Base-by-base conservation (phyloP, 106 monocot species). In the Narthecium ossifragum region DNA sequence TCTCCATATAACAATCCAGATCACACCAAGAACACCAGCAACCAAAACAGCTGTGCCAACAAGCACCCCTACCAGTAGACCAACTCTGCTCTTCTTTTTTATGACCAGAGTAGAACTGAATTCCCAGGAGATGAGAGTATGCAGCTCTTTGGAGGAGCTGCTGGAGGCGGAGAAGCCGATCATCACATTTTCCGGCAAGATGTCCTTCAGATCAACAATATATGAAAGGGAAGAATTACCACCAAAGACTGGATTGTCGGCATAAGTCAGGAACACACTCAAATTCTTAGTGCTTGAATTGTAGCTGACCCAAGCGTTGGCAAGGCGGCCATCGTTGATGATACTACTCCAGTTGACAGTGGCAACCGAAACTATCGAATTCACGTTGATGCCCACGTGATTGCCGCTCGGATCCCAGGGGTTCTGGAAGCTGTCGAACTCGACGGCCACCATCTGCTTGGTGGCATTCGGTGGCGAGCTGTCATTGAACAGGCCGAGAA, bases 351-450 rank as follows among this genome's bases (percentile, higher is more conserved):
- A 50, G 2, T 0, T 20, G 15, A 15, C 14, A 7, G 21, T 18
- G 3, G 22, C 50, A 4, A 14, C 31, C 1, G 78, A 78, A 2
- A 21, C 36, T 14, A 73, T 58, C 17, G 72, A 67, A 14, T 62
- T 56, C 24, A 73, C n/a, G 33, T 73, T 51, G 51, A 78, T 68
- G 11, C 78, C 72, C 12, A 72, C n/a, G 32, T 78, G 73, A 14
- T 63, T 34, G 28, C 10, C 60, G 26, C 20, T 1, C 0, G 72
- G 49, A 28, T 78, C 73, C 46, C 47, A 78, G 0, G 2, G 0
- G 36, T 68, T 63, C 2, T 0, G 0, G 36, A 11, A 63, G 15
- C 67, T 78, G 34, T 78, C 78, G 31, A 78, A 73, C 67, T 78
- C 78, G 5, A 78, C 78, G 0, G 73, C 67, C 4, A 73, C 57